Conservation (phyloP, 1,284 basidiomycete species). For the Macrocystidia cucumis region DNA sequence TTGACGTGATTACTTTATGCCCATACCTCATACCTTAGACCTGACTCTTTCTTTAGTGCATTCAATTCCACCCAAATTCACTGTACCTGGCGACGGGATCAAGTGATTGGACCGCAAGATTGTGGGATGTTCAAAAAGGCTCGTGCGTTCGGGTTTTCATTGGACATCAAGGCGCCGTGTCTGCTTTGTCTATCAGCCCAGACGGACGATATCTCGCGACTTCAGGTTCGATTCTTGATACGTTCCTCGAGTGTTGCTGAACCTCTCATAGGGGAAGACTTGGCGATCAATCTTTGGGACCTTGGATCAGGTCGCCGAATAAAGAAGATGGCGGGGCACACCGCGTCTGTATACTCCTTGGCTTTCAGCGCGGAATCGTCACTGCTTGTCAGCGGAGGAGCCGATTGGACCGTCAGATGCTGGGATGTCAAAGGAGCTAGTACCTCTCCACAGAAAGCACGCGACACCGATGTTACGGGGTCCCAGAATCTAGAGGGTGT, state of each 20-base stretch:
- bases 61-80: conserved; percentile 96
- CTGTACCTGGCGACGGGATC: conserved; percentile 97
- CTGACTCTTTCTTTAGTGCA: conserved; percentile 53
- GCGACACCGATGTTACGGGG: conserved; percentile 39
- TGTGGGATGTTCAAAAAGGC: conserved; percentile 99
- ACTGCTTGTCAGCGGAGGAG: conserved; percentile 81
- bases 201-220: conserved; percentile 93
- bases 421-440: conserved; percentile 93
- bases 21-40: conserved; percentile 2
- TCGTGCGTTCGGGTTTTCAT: conserved; percentile 92
- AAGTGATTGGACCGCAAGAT: conserved; percentile 88
- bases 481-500: conserved; percentile 21
- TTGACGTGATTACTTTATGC: conserved; percentile 65
- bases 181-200: conserved; percentile 84
- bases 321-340: conserved; percentile 97
- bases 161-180: conserved; percentile 90
- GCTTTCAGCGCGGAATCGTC: conserved; percentile 90
- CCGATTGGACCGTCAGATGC: conserved; percentile 92
- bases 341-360: conserved; percentile 82
- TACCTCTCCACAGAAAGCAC: conserved; percentile 45
- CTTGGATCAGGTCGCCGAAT: conserved; percentile 87
- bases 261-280: conserved; percentile 67
- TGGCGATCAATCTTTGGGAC: conserved; percentile 95
- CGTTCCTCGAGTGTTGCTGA: too few relatives aligned
- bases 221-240: conserved; percentile 62